These are phyloP conservation scores for Microsporum audouinii DNA, from an alignment of 2,329 filamentous ascomycete genomes.

Conservation along the genomic window DNA sequence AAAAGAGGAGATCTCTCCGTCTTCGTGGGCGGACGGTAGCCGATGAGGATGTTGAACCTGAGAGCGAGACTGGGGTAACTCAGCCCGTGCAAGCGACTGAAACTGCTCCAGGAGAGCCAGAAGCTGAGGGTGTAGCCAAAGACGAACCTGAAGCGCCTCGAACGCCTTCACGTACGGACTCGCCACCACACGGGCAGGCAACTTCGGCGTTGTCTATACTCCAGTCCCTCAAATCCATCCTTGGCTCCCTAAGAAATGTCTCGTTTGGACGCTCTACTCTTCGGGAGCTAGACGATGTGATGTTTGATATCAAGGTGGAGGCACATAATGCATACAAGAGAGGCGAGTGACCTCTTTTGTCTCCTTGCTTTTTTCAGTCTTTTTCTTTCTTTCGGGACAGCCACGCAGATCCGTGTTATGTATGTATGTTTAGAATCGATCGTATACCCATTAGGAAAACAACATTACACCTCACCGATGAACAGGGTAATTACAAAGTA, in stretches of 20 bases:
- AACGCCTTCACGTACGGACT: not conserved
- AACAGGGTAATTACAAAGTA: too few species aligned
- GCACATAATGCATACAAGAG: slow-evolving; percentile 59
- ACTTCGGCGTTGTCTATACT: slow-evolving; percentile 34
- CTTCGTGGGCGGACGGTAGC: slow-evolving; percentile 18
- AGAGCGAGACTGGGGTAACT: not conserved
- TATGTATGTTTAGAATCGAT: not conserved
- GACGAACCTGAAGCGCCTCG: not conserved
- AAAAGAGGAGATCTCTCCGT: slow-evolving; percentile 25
- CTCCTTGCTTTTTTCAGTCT: not conserved
- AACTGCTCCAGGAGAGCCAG: not conserved
- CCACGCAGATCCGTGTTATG: not conserved
- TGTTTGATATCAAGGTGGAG: slow-evolving; percentile 67
- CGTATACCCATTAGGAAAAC: not conserved
- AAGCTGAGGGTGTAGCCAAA: not conserved
- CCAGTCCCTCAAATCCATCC: slow-evolving; percentile 42
- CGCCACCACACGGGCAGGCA: not conserved
- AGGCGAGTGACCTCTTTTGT: slow-evolving; percentile 12
- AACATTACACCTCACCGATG: not conserved
- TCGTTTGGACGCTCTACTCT: slow-evolving; percentile 55
- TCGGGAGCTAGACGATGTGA: slow-evolving; percentile 60
- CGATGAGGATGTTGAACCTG: not conserved
- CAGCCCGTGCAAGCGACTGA: not conserved
- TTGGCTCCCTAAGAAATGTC: slow-evolving; percentile 49
- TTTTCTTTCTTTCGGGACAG: not conserved